Percentiles rank a stretch among this genome's conserved stretches.
Conservation (phyloP, 2,329 filamentous ascomycete species). For the Arthrobotrys musiformis region DNA sequence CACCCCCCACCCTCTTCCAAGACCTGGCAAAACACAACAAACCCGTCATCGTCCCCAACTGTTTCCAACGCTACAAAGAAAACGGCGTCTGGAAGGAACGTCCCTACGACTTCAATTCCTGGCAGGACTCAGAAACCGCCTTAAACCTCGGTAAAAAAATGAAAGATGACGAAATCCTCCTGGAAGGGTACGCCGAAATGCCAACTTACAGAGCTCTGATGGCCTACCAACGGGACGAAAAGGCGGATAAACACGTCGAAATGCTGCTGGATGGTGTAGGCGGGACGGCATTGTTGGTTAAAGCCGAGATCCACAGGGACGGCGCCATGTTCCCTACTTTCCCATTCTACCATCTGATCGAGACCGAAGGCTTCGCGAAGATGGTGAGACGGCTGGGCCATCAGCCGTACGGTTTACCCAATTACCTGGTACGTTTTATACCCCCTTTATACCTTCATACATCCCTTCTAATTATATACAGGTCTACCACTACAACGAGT, state of each 20-base stretch:
- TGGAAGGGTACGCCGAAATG: slow-evolving; percentile 94
- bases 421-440: slow-evolving; percentile 81
- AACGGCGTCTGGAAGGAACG: slow-evolving; percentile 75
- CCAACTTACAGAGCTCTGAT: slow-evolving; percentile 91
- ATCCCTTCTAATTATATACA: slow-evolving; percentile 62
- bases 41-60: slow-evolving; percentile 93
- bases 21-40: slow-evolving; percentile 89
- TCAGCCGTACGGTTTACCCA: slow-evolving; percentile 86
- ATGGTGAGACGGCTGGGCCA: slow-evolving; percentile 93
- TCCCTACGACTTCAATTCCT: slow-evolving; percentile 97
- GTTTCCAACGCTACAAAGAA: slow-evolving; percentile 87
- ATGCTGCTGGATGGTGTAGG: slow-evolving; percentile 91
- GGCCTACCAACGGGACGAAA: slow-evolving; percentile 77
- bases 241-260: slow-evolving; percentile 70
- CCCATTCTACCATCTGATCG: slow-evolving; percentile 93
- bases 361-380: slow-evolving; percentile 97
- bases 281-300: slow-evolving; percentile 89
- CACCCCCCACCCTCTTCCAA: slow-evolving; percentile 84
- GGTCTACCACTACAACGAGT: slow-evolving; percentile 93
- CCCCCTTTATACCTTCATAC: background rate
- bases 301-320: slow-evolving; percentile 95
- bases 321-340: slow-evolving; percentile 99
- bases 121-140: slow-evolving; percentile 88
- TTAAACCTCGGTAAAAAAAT: slow-evolving; percentile 79
- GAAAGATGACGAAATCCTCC: slow-evolving; percentile 88